Conservation (phyloP, 179 eudicot species). For the Sideroxylon spinosum region DNA sequence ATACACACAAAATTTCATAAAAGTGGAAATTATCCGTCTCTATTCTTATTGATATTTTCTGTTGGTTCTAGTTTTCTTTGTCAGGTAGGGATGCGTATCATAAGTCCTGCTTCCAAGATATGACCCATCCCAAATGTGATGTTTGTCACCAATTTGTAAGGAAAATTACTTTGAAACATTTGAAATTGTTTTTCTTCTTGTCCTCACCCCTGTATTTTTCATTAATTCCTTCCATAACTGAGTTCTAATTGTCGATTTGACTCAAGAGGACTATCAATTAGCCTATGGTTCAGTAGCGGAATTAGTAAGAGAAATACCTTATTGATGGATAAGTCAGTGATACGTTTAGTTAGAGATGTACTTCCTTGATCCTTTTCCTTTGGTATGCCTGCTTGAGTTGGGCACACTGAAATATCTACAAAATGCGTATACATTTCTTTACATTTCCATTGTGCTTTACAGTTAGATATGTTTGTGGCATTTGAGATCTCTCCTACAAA, state of each 20-base stretch:
- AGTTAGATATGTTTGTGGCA: background rate
- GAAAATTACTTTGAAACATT: conserved; percentile 12
- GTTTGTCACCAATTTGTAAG: conserved; percentile 96
- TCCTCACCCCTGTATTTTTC: background rate
- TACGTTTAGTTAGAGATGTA: conserved; percentile 7
- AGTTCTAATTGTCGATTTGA: background rate
- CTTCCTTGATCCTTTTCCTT: background rate
- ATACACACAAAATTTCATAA: background rate
- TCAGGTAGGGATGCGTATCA: conserved; percentile 93
- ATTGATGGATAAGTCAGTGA: background rate
- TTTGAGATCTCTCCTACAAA: background rate
- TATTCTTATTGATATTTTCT: conserved; percentile 27
- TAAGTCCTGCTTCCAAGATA: conserved; percentile 84
- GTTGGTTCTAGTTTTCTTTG: conserved; percentile 92
- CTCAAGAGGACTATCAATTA: background rate
- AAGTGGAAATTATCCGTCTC: background rate
- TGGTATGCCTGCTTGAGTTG: background rate
- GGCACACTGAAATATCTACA: background rate
- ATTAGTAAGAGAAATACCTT: too few relatives aligned
- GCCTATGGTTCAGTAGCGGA: background rate
- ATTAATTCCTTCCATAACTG: background rate
- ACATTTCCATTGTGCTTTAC: background rate
- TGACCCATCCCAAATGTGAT: conserved; percentile 94
- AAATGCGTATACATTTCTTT: background rate
- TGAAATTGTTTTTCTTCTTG: background rate